These are phyloP conservation scores for Boletus rex-veris DNA, from an alignment of 768 basidiomycete species.

Conservation along the genomic window DNA sequence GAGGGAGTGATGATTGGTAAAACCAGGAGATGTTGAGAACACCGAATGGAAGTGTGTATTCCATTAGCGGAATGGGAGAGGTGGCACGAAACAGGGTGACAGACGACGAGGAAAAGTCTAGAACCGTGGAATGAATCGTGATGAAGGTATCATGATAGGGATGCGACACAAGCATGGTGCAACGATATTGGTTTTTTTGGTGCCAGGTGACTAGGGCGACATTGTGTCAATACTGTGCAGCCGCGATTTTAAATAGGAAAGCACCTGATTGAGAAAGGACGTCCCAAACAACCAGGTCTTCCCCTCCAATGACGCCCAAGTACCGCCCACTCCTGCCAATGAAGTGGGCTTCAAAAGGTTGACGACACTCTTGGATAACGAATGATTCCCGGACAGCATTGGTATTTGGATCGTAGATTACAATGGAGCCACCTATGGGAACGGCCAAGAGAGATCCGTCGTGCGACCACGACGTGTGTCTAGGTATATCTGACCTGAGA, in stretches of 20 bases:
- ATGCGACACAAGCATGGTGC: constrained; percentile 52
- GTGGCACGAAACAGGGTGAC: constrained; percentile 47
- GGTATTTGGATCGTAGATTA: constrained; percentile 69
- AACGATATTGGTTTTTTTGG: constrained; percentile 34
- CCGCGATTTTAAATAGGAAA: constrained; percentile 4
- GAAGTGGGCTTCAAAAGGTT: constrained; percentile 51
- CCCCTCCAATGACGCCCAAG: constrained; percentile 50
- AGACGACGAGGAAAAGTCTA: constrained; percentile 34
- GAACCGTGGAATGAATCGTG: constrained; percentile 43
- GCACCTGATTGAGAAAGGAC: constrained; percentile 58
- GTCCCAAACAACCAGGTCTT: constrained; percentile 69
- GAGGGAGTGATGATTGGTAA: constrained; percentile 32
- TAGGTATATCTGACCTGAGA: constrained; percentile 67
- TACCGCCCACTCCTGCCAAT: constrained; percentile 71
- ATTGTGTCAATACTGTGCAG: background rate
- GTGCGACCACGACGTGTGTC: constrained; percentile 69
- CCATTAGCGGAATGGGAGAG: constrained; percentile 44
- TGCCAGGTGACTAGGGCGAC: constrained; percentile 58
- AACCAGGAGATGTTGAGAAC: constrained; percentile 49
- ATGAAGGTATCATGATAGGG: constrained; percentile 56
- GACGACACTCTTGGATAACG: constrained; percentile 50
- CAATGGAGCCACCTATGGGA: constrained; percentile 60
- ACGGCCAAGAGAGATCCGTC: constrained; percentile 86
- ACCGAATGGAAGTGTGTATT: constrained; percentile 56
- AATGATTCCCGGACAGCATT: constrained; percentile 59